Evolutionary conservation across 129 eudicot species (phyloP), one percentile per base, ranked within the genome.

Genomic region (Escallonia herrerae): DNA sequence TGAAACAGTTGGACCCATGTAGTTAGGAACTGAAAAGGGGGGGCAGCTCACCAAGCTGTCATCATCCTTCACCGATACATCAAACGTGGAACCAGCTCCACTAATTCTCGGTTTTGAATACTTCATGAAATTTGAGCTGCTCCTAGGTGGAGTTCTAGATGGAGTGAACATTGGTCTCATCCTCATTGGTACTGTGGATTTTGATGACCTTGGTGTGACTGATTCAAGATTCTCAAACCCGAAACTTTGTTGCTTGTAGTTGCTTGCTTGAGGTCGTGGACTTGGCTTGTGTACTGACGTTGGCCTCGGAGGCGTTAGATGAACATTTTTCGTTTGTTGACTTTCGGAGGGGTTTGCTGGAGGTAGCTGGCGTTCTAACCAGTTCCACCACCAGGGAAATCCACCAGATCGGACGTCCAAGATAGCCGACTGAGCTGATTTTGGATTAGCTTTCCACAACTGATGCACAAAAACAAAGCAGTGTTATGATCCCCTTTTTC

Each of bases 31-130:
- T 3, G 95, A 94, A 75, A 93, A 88, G 0, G 96, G 95, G 1
- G 96, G 99, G 68, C 99, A 93, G 79, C 99, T 93, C 72, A 76
- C 84, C 59, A 93, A 80, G 79, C 99, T 93, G 62, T 93, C 99
- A 41, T 87, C 90, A 13, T 90, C 97, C 57, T 67, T 90, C 74
- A 90, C 37, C 8, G 86, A 80, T 13, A 52, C 15, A 49, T 69
- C 72, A 53, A 71, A 83, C 4, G 79, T 62, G 22, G 87, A 86
- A 10, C 67, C 53, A 4, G 72, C 70, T 2, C 67, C 59, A 56
- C 85, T 81, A 7, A 74, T 76, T 81, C 84, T 83, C 41, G 80
- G 40, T 67, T 58, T 81, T 9, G 76, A 66, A 63, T 63, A 62
- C 47, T 81, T 83, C 79, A 55, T 76, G 38, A 74, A 44, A 76